These are phyloP conservation scores for Ceratocystis cubensis DNA, from an alignment of 2,329 filamentous ascomycete species.

Conservation along the genomic window DNA sequence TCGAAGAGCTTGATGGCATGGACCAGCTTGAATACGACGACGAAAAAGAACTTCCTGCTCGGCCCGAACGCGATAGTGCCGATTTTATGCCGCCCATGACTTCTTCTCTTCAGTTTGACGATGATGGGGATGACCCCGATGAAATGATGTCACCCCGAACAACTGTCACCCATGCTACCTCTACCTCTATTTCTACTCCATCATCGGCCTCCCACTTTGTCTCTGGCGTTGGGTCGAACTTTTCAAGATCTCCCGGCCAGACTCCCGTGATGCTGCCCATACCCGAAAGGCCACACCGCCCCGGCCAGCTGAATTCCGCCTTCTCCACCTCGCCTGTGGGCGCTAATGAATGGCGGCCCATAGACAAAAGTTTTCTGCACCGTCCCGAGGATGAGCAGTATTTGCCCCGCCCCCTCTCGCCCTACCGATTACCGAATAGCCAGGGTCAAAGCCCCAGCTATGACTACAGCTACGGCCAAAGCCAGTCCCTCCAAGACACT, in stretches of 20 bases:
- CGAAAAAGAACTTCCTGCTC: conserved; percentile 64
- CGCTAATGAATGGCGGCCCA: conserved; percentile 25
- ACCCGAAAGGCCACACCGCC: conserved; percentile 14
- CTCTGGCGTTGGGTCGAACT: conserved; percentile 4
- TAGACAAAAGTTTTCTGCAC: conserved; percentile 29
- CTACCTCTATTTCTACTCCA: neutral
- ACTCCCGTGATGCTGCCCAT: conserved; percentile 13
- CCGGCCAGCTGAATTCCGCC: conserved; percentile 19
- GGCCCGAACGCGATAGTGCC: conserved; percentile 44
- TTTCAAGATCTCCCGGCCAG: conserved; percentile 1
- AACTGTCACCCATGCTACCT: conserved; percentile 4
- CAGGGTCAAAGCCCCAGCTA: conserved; percentile 27
- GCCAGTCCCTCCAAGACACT: conserved; percentile 23
- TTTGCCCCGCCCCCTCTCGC: conserved; percentile 60
- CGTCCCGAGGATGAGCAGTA: conserved; percentile 44
- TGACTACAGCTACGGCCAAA: conserved; percentile 23
- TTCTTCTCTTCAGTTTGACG: conserved; percentile 29
- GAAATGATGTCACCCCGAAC: conserved; percentile 15
- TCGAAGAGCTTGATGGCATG: conserved; percentile 71
- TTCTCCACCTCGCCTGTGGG: conserved; percentile 25
- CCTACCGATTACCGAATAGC: conserved; percentile 41
- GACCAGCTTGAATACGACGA: conserved; percentile 39
- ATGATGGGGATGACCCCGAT: conserved; percentile 34
- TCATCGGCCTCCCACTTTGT: conserved; percentile 10
- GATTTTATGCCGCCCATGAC: conserved; percentile 26